Conservation (phyloP, 768 basidiomycete species). For the Lentinula edodes region DNA sequence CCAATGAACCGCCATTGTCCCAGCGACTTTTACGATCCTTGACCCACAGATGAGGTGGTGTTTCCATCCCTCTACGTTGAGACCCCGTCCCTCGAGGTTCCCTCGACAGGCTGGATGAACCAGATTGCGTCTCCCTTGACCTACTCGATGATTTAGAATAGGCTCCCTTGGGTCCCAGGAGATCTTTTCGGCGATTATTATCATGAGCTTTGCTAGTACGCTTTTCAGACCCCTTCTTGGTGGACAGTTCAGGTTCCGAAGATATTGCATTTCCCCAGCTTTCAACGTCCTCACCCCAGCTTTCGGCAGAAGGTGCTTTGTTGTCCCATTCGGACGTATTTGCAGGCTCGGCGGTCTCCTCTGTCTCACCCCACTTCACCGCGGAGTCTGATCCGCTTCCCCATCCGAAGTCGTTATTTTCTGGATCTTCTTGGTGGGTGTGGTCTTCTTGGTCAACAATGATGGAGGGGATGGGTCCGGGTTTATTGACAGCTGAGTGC, state of each 20-base stretch:
- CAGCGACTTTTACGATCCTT: neutral
- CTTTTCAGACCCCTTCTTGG: neutral
- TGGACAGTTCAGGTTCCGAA: neutral
- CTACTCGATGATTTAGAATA: neutral
- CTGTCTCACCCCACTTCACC: constrained; percentile 5
- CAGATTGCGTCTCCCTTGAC: neutral
- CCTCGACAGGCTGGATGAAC: neutral
- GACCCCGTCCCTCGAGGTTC: neutral
- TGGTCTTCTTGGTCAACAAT: constrained; percentile 8
- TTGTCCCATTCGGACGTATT: constrained; percentile 12
- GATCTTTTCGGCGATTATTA: neutral
- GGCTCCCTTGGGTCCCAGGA: neutral
- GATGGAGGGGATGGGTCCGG: neutral
- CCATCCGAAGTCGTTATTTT: neutral
- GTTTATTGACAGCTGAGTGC: neutral
- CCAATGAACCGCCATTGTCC: neutral
- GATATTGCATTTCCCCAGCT: neutral
- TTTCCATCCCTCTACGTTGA: neutral
- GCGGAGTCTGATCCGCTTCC: neutral
- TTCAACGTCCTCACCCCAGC: neutral
- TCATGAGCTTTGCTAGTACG: neutral
- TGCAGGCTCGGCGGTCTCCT: constrained; percentile 9
- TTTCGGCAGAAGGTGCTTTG: neutral
- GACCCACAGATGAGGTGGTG: neutral
- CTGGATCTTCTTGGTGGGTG: constrained; percentile 1